A percentile compares a stretch with the other conserved stretches of the same genome.
These are phyloP conservation scores for Helichrysum umbraculigerum DNA, from an alignment of 129 eudicot species.

Conservation along the genomic window DNA sequence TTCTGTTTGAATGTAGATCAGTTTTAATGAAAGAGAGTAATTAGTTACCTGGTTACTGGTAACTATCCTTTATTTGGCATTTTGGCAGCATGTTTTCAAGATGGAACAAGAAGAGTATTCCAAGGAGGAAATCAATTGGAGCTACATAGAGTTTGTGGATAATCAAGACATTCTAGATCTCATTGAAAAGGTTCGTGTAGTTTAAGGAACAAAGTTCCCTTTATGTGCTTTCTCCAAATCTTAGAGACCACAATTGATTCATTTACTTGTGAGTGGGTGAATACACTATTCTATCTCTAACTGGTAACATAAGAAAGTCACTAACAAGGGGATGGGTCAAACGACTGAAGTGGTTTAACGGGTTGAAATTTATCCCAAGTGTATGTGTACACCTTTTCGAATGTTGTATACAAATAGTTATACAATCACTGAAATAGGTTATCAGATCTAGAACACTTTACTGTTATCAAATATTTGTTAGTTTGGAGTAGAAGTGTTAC, in stretches of 20 bases:
- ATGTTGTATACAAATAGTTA: no score
- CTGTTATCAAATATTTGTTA: neutral
- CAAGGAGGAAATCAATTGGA: constrained; percentile 92
- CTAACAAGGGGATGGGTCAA: neutral
- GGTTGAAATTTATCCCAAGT: neutral
- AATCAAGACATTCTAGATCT: no score
- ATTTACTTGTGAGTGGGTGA: neutral
- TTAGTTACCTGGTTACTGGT: no score
- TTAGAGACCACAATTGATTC: neutral
- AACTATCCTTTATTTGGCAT: no score
- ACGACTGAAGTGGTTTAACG: neutral
- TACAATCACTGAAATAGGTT: no score
- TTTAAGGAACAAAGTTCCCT: neutral
- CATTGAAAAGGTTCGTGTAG: constrained; percentile 71
- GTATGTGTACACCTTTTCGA: neutral
- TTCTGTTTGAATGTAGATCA: no score
- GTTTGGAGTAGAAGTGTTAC: neutral
- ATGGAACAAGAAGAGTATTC: constrained; percentile 96
- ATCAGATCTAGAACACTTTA: no score
- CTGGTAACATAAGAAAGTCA: neutral
- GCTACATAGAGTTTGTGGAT: constrained; percentile 95
- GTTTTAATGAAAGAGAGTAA: no score
- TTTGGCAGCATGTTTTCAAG: constrained; percentile 92
- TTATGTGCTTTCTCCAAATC: neutral
- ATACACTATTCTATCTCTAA: neutral